A percentile compares a stretch with the other conserved stretches of the same genome.
These are phyloP conservation scores for Talaromyces proteolyticus DNA, from an alignment of 495 filamentous ascomycete species.

Conservation along the genomic window DNA sequence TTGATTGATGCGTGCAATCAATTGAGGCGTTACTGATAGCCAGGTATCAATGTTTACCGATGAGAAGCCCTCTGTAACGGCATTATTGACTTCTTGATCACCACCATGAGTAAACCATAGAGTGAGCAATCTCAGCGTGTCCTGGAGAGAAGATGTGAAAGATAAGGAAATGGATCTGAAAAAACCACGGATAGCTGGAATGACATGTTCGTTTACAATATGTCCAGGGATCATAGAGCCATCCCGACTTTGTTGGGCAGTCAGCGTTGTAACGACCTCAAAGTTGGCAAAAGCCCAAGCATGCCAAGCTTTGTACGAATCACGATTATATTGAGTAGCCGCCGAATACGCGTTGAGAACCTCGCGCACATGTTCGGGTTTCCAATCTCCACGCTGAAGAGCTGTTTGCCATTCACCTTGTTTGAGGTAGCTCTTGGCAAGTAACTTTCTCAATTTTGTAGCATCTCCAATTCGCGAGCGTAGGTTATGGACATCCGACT, in stretches of 20 bases:
- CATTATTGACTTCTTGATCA: constrained; percentile 75
- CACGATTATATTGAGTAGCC: constrained; percentile 84
- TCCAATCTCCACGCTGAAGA: constrained; percentile 80
- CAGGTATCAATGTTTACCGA: constrained; percentile 94
- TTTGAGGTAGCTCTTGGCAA: constrained; percentile 91
- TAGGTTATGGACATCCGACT: constrained; percentile 28
- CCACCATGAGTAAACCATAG: constrained; percentile 95
- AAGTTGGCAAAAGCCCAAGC: constrained; percentile 99
- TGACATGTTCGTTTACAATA: constrained; percentile 78
- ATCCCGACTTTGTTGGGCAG: constrained; percentile 55
- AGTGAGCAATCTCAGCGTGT: constrained; percentile 86
- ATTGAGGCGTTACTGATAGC: constrained; percentile 94
- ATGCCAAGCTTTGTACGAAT: constrained; percentile 99
- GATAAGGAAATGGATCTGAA: constrained; percentile 93
- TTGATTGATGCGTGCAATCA: constrained; percentile 96
- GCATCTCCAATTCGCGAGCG: constrained; percentile 38
- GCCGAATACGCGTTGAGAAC: constrained; percentile 82
- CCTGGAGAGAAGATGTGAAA: constrained; percentile 85
- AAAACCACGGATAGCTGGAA: constrained; percentile 91
- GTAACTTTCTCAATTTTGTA: constrained; percentile 56
- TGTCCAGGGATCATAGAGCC: constrained; percentile 45
- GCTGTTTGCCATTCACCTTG: constrained; percentile 93
- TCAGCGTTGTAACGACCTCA: constrained; percentile 83
- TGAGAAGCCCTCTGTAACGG: constrained; percentile 83
- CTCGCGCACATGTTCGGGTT: constrained; percentile 56